Evolutionary conservation across 805 yeast genomes (phyloP).

Genomic region (Cyberlindnera sargentensis): DNA sequence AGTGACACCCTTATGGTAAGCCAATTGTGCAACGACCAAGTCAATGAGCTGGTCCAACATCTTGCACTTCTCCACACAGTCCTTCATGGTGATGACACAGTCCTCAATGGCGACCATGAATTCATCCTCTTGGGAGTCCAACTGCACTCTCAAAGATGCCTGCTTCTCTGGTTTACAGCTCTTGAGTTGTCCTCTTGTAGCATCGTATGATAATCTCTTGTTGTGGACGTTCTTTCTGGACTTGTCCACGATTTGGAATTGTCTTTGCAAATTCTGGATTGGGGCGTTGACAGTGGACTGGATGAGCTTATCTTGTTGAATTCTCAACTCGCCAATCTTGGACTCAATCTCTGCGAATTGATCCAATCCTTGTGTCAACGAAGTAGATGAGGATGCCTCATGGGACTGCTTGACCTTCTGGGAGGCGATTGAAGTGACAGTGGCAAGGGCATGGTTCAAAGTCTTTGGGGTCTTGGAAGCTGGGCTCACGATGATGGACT

Average conservation of each 20-base stretch:
- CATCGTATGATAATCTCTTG: slow-evolving; percentile 72
- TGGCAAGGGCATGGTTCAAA: slow-evolving; percentile 70
- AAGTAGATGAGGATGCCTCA: slow-evolving; percentile 36
- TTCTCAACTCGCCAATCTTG: slow-evolving; percentile 74
- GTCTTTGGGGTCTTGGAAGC: slow-evolving; percentile 64
- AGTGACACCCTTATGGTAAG: slow-evolving; percentile 69
- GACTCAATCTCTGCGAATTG: slow-evolving; percentile 63
- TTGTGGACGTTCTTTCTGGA: slow-evolving; percentile 71
- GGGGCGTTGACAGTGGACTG: slow-evolving; percentile 62
- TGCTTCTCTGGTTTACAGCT: slow-evolving; percentile 55
- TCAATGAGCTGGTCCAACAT: slow-evolving; percentile 63
- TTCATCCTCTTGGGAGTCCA: slow-evolving; percentile 83
- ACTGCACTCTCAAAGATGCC: slow-evolving; percentile 64
- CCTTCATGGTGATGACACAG: slow-evolving; percentile 76
- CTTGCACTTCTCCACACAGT: slow-evolving; percentile 63
- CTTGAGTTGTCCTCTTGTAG: slow-evolving; percentile 54
- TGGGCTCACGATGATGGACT: slow-evolving; percentile 54
- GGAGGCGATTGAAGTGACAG: slow-evolving; percentile 53
- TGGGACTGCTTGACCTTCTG: slow-evolving; percentile 24
- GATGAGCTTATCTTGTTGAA: slow-evolving; percentile 74
- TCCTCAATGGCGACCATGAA: slow-evolving; percentile 87
- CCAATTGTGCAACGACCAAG: slow-evolving; percentile 71
- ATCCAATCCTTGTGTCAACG: slow-evolving; percentile 55
- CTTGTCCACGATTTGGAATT: slow-evolving; percentile 54
- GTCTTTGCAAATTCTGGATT: slow-evolving; percentile 50